These are phyloP conservation scores for Thraustotheca clavata DNA, from an alignment of 352 stramenopile species.

Conservation along the genomic window DNA sequence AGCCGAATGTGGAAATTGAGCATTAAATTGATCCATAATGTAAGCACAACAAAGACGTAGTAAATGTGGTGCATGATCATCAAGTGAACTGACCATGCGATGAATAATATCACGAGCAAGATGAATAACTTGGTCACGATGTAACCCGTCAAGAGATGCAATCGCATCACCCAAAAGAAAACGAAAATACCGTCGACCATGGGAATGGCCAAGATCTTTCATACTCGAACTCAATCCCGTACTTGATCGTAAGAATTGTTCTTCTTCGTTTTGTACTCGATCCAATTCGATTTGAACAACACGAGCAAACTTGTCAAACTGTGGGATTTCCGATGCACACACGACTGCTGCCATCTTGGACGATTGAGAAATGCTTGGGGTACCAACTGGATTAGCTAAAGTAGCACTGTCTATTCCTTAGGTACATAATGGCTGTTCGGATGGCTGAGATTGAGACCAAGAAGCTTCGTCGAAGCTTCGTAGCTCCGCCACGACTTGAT, in stretches of 20 bases:
- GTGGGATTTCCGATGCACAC: conserved; percentile 37
- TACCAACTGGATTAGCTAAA: conserved; percentile 4
- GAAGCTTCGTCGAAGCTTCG: no score
- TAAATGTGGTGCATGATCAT: conserved; percentile 54
- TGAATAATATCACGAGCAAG: conserved; percentile 58
- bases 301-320: conserved; percentile 52
- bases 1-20: conserved; percentile 53
- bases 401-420: not conserved
- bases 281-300: conserved; percentile 59
- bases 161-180: conserved; percentile 74
- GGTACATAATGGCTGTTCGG: no score
- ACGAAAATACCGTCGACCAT: conserved; percentile 69
- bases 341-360: not conserved
- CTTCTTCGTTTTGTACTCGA: conserved; percentile 46
- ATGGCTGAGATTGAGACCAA: no score
- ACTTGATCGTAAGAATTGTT: conserved; percentile 70
- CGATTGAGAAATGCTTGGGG: no score
- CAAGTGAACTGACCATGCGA: conserved; percentile 56
- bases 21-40: conserved; percentile 59
- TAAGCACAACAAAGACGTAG: conserved; percentile 63
- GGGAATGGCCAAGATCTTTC: conserved; percentile 55
- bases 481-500: no score
- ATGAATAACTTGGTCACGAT: conserved; percentile 31
- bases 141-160: conserved; percentile 41
- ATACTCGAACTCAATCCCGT: conserved; percentile 62